Base-by-base conservation (phyloP, 2,329 filamentous ascomycete species). In the Chlorencoelia australis region DNA sequence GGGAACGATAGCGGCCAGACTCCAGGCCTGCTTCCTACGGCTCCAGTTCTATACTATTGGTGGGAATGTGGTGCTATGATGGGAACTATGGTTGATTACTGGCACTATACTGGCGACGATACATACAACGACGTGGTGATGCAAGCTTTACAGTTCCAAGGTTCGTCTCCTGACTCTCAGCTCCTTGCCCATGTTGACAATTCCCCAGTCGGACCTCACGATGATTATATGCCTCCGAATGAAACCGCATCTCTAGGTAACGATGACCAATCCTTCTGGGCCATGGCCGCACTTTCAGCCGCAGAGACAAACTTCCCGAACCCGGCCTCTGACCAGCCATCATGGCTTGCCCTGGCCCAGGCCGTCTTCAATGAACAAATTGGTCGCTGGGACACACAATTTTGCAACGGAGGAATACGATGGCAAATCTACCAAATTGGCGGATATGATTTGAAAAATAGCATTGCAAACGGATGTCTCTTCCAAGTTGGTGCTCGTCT, bases 391-490 rank as follows among this genome's bases (percentile, higher is more conserved):
- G 82, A 87, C 42, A 36, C 21, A 14, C 30, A 24, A 16, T 61
- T 72, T 35, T 91, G 85, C 49, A 67, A 66, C 9, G 84, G 84
- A 28, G 85, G 84, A 10, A 58, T 91, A 33, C 72, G 81, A 41
- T 89, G 83, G 82, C 85, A 94, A 60, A 84, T 91, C 30, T 88
- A 81, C 54, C 65, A 71, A 2, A 85, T 82, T 65, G 87, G 89
- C 53, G 86, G 86, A n/a, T 93, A 78, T 59, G 69, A 78, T 49
- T 86, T 88, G 66, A 89, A 77, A 51, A 76, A 76, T 43, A 68
- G 71, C 15, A 74, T 76, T 41, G 73, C 73, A 1, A 71, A 75
- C 44, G 72, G 69, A 4, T 71, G 69, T 36, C 73, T 75, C 57
- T 75, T 76, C 54, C 69, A 73, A 32, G 57, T 76, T 8, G 72